These are phyloP conservation scores for Penicillium malachiteum DNA, from an alignment of 495 filamentous ascomycete genomes.

Conservation along the genomic window DNA sequence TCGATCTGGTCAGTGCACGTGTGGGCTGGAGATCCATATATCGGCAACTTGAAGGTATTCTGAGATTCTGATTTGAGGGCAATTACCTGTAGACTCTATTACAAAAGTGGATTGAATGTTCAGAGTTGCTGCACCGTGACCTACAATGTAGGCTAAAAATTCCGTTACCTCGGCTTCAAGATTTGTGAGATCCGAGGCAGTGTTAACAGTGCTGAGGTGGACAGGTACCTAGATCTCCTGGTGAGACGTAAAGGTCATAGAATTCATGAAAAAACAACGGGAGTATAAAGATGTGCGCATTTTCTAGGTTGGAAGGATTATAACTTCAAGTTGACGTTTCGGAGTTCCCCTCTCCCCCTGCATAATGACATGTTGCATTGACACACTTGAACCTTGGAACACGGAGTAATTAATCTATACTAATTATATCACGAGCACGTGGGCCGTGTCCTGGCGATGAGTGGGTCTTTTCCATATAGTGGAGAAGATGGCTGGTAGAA, in stretches of 20 bases:
- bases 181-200: too few species aligned
- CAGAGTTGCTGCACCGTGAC: too few species aligned
- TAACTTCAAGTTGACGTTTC: background rate
- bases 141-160: too few species aligned
- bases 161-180: too few species aligned
- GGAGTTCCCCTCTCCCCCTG: background rate
- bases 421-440: slow-evolving; percentile 1
- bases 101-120: too few species aligned
- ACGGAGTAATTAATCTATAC: background rate
- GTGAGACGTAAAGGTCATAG: too few species aligned
- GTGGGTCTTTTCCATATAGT: background rate
- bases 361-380: background rate
- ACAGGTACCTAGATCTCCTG: too few species aligned
- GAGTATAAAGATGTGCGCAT: too few species aligned
- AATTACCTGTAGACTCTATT: background rate
- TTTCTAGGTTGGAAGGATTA: too few species aligned
- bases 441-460: background rate
- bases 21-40: background rate
- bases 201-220: too few species aligned
- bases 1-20: background rate
- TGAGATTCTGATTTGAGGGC: background rate
- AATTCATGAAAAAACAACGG: too few species aligned
- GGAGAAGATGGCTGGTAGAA: background rate
- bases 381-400: background rate
- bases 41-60: too few species aligned